Evolutionary conservation across 2,329 filamentous ascomycete genomes (phyloP).

Genomic region (Colletotrichum sp.): DNA sequence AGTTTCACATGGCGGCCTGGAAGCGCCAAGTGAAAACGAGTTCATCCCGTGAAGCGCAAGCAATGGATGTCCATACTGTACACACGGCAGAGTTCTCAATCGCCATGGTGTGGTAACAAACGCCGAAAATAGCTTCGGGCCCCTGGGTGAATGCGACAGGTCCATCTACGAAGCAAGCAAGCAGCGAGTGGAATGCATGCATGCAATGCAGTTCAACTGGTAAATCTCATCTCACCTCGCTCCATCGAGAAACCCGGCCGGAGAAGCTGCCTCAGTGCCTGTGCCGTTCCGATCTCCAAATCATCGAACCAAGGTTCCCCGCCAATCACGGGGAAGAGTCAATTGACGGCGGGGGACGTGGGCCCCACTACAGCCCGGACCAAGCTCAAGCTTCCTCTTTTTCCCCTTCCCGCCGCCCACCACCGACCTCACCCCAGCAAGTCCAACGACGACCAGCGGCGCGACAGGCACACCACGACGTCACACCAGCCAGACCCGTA

Average conservation of each 20-base stretch:
- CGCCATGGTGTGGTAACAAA: neutral
- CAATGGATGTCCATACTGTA: neutral
- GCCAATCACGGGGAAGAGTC: constrained; percentile 9
- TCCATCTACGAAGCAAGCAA: neutral
- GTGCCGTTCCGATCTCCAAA: neutral
- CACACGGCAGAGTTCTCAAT: neutral
- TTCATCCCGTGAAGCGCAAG: neutral
- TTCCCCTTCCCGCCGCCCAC: neutral
- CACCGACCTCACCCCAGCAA: neutral
- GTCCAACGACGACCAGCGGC: neutral
- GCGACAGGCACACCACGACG: constrained; percentile 14
- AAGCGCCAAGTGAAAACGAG: neutral
- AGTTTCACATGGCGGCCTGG: neutral
- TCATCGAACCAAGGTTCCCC: neutral
- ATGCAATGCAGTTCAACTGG: neutral
- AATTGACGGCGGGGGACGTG: neutral
- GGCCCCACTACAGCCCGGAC: constrained; percentile 15
- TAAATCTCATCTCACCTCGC: neutral
- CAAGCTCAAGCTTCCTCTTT: constrained; percentile 16
- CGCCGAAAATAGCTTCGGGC: neutral
- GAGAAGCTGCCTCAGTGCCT: neutral
- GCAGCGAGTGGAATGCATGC: neutral
- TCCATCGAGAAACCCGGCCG: neutral
- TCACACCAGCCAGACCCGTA: neutral
- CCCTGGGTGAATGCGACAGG: neutral